These are phyloP conservation scores for Ogataea pignaliae DNA, from an alignment of 805 yeast genomes.

Conservation along the genomic window DNA sequence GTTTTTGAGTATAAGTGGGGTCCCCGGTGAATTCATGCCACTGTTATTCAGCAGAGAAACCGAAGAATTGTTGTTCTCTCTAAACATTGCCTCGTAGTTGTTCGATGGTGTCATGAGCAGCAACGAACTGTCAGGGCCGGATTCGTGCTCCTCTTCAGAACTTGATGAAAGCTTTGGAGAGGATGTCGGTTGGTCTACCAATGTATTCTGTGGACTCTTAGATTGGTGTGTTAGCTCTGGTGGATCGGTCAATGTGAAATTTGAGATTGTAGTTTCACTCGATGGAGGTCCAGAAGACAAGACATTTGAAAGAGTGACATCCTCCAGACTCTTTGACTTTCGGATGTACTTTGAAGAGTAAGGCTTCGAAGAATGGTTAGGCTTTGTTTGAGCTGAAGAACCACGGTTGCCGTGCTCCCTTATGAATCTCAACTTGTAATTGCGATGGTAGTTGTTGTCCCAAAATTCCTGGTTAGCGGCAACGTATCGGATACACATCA, in stretches of 20 bases:
- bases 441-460: constrained; percentile 67
- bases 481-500: constrained; percentile 55
- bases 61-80: constrained; percentile 4
- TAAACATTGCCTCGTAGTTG: constrained; percentile 14
- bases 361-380: constrained; percentile 3
- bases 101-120: constrained; percentile 17
- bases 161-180: not conserved
- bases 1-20: constrained; percentile 19
- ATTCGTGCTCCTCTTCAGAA: not conserved
- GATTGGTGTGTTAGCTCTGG: not conserved
- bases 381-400: not conserved
- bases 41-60: constrained; percentile 5
- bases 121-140: not conserved
- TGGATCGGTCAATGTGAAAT: constrained; percentile 6
- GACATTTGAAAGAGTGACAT: constrained; percentile 5
- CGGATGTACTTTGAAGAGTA: constrained; percentile 19
- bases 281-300: not conserved
- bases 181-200: not conserved
- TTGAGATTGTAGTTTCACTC: not conserved
- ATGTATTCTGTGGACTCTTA: not conserved
- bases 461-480: constrained; percentile 53
- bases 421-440: constrained; percentile 49
- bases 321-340: constrained; percentile 23
- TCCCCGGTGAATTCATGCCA: constrained; percentile 20
- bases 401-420: constrained; percentile 2